phyloP scores from a whole-genome alignment of 2,329 filamentous ascomycete species.

The Xenoacremonium recifei region DNA sequence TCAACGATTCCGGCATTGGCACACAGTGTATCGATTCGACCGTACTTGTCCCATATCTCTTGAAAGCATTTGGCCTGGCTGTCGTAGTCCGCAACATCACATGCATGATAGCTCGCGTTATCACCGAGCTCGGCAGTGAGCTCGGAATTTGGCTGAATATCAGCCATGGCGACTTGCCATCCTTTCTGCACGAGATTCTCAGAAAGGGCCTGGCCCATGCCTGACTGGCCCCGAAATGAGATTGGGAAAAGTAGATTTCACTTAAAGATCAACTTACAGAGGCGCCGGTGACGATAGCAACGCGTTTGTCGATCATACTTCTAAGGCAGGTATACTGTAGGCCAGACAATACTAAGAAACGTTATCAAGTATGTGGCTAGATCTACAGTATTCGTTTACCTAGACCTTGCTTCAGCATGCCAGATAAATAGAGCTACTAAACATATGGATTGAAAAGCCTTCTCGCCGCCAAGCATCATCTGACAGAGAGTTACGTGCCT shows the following conservation, averaged over 20 bases:
- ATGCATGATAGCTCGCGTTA: slow-evolving; percentile 40
- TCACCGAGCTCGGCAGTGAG: slow-evolving; percentile 33
- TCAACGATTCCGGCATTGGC: slow-evolving; percentile 52
- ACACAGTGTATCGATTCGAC: slow-evolving; percentile 46
- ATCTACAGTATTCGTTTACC: too few species aligned
- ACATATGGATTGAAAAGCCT: too few species aligned
- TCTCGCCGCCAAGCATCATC: too few species aligned
- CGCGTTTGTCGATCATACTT: slow-evolving; percentile 7
- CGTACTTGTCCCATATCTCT: slow-evolving; percentile 40
- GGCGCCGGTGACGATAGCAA: slow-evolving; percentile 17
- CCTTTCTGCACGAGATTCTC: slow-evolving; percentile 23
- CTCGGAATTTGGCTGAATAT: slow-evolving; percentile 31
- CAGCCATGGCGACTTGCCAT: slow-evolving; percentile 36
- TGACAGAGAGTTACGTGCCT: too few species aligned
- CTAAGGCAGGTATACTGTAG: too few species aligned
- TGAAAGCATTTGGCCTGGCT: slow-evolving; percentile 42
- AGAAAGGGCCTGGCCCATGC: slow-evolving; percentile 44
- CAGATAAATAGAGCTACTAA: too few species aligned
- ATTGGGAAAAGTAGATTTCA: neutral
- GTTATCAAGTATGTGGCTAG: too few species aligned
- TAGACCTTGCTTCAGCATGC: too few species aligned
- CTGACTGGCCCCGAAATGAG: slow-evolving; percentile 42
- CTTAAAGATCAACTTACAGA: slow-evolving; percentile 7
- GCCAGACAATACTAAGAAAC: too few species aligned
- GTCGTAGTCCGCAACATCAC: slow-evolving; percentile 46